Evolutionary conservation across 73 alveolate species (phyloP), one percentile per base, ranked within the genome.

Genomic region (Loxodes magnus): DNA sequence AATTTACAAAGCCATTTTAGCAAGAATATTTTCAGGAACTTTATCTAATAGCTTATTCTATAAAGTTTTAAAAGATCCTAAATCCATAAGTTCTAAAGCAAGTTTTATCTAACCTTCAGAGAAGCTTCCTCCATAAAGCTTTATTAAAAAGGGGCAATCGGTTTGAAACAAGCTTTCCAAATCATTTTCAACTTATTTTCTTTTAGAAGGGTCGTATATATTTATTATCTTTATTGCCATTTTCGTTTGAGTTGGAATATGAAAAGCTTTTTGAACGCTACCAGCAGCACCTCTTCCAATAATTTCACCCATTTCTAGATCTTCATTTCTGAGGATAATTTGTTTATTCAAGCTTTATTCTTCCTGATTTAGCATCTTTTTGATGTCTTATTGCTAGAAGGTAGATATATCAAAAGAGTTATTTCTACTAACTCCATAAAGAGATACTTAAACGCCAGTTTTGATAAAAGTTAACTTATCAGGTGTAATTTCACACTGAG

Each of bases 121-220:
- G 65, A 76, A 87, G 54, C 55, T 69, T 3, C 96, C 97, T n/a
- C 97, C 97, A 77, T 86, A 79, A 72, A 90, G 82, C 42, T 87
- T 67, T 15, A 90, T 84, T 26, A 87, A 43, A 58, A 87, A 90
- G 22, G 84, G 81, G 43, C 98, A 90, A 54, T 60, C 57, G 67
- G 85, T 86, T 42, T 85, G 74, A 27, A 78, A 56, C 43, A 93
- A 75, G 35, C 84, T 82, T 51, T 79, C 83, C 41, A 93, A 68
- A 66, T 93, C 99, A 59, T 93, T 93, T 64, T 83, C 84, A 10
- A 93, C 84, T 64, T 93, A 83, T 20, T 74, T 72, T 38, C 99
- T 52, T 49, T 82, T 79, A 44, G 74, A 93, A 58, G 85, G 70
- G 58, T 93, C 99, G 57, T 83, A 93, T 24, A 78, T 89, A 72